Conservation (phyloP, 2,329 filamentous ascomycete genomes). For the Bipolaris zeicola region DNA sequence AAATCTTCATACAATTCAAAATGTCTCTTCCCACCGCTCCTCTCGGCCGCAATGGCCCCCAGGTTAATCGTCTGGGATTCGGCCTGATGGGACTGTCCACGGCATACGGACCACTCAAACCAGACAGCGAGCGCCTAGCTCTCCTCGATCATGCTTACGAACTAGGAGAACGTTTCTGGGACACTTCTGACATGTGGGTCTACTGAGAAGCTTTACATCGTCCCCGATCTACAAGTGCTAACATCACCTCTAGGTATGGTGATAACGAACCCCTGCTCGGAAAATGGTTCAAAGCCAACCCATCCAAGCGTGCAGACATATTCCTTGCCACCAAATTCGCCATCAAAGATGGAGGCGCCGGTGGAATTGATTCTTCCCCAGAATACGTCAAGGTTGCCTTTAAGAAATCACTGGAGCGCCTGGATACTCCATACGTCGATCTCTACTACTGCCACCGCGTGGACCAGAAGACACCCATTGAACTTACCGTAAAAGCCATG, state of each 20-base stretch:
- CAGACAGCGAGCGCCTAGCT: constrained; percentile 58
- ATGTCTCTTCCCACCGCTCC: constrained; percentile 52
- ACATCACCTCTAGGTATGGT: constrained; percentile 21
- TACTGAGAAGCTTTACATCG: too few relatives aligned
- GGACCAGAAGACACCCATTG: constrained; percentile 53
- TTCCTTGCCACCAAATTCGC: constrained; percentile 53
- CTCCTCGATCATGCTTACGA: constrained; percentile 60
- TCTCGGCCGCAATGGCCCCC: constrained; percentile 59
- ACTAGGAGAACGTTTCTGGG: constrained; percentile 51
- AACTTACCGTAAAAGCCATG: constrained; percentile 58
- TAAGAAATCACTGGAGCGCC: constrained; percentile 47
- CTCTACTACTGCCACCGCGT: constrained; percentile 54
- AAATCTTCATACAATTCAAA: neutral
- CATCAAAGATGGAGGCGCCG: constrained; percentile 48
- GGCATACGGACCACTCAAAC: constrained; percentile 56
- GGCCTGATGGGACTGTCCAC: constrained; percentile 59
- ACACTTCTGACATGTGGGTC: constrained; percentile 37
- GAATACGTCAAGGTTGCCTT: constrained; percentile 51
- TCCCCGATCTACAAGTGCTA: constrained; percentile 5
- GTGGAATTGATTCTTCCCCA: constrained; percentile 46
- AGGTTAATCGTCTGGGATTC: constrained; percentile 59
- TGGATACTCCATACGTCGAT: constrained; percentile 53
- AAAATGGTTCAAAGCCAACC: constrained; percentile 47
- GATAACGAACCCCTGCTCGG: constrained; percentile 45
- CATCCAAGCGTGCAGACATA: constrained; percentile 52